Evolutionary conservation across 2,329 filamentous ascomycete genomes (phyloP), one percentile per base, ranked within the genome.

Genomic region (Fusarium circinatum): DNA sequence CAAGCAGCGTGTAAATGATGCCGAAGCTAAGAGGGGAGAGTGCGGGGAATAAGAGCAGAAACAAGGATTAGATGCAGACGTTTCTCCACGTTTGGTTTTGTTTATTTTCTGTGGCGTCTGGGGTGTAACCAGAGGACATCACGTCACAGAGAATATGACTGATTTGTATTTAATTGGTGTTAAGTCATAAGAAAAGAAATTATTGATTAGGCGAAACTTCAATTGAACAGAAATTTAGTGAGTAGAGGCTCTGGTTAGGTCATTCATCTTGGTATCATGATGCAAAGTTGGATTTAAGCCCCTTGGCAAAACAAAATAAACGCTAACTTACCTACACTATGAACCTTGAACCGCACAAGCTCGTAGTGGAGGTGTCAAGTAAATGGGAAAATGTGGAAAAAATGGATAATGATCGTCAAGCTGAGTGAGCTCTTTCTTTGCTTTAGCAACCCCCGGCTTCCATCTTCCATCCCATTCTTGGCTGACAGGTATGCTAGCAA

Each of bases 1-100:
- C 51, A 60, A 66, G 47, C 57, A 57, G 36, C 58, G 51, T 68
- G 42, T 36, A 39, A 55, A 54, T 65, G 57, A 62, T 36, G 58
- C 63, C 36, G 59, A 55, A 57, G 45, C 66, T 52, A 56, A 45
- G 48, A 74, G 64, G 66, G 39, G 49, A 62, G 49, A 76, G 65
- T 78, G 76, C 76, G 76, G 76, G 76, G 52, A 61, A 18, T 59
- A 38, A 38, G 24, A 48, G 51, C 22, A 56, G 42, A 68, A 62
- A 66, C 65, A 63, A 32, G 68, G 60, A 75, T 72, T 57, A 62
- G 51, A 34, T 47, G 59, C 38, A 62, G 58, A 54, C 26, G 57
- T 64, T 75, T 76, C 74, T 65, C 74, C 71, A 69, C 57, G 66
- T 65, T 75, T 66, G 62, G 34, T 44, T 26, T 62, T 62, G 36